These are phyloP conservation scores for Aspergillus ellipticus DNA, from an alignment of 495 filamentous ascomycete genomes.

Conservation along the genomic window DNA sequence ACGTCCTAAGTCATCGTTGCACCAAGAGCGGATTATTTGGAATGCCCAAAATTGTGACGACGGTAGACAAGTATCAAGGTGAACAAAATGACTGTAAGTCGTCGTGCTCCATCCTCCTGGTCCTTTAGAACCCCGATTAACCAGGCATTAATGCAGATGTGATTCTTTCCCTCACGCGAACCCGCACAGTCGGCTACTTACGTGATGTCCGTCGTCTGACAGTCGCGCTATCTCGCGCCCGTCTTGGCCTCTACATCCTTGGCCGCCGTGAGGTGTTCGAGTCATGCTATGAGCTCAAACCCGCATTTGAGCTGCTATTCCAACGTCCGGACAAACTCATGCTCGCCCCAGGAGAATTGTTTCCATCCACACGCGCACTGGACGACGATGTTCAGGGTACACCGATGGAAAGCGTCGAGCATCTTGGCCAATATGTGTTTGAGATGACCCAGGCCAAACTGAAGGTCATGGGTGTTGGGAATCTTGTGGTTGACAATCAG, in stretches of 20 bases:
- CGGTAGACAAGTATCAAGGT: constrained; percentile 97
- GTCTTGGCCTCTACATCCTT: constrained; percentile 88
- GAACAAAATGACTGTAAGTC: constrained; percentile 97
- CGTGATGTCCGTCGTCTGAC: constrained; percentile 92
- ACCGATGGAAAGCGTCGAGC: constrained; percentile 86
- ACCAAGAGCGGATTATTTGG: constrained; percentile 81
- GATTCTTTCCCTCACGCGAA: constrained; percentile 87
- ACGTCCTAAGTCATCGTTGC: constrained; percentile 85
- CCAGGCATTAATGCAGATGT: constrained; percentile 57
- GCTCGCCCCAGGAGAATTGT: constrained; percentile 83
- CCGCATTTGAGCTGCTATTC: constrained; percentile 75
- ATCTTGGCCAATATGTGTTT: constrained; percentile 94
- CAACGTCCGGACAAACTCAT: constrained; percentile 70
- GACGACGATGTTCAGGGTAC: constrained; percentile 55
- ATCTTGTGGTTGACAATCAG: constrained; percentile 29
- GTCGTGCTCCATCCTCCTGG: background rate
- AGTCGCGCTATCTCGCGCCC: constrained; percentile 91
- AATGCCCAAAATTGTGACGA: constrained; percentile 83
- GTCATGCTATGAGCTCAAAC: constrained; percentile 78
- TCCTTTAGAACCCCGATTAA: constrained; percentile 15
- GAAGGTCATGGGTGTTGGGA: constrained; percentile 51
- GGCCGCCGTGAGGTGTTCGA: constrained; percentile 89
- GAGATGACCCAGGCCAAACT: constrained; percentile 92
- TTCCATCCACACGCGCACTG: constrained; percentile 60
- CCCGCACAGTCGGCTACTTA: constrained; percentile 85